A percentile compares a stretch with the other conserved stretches of the same genome.
Evolutionary conservation across 2,329 filamentous ascomycete genomes (phyloP).

Genomic region (Cytospora piceicola): DNA sequence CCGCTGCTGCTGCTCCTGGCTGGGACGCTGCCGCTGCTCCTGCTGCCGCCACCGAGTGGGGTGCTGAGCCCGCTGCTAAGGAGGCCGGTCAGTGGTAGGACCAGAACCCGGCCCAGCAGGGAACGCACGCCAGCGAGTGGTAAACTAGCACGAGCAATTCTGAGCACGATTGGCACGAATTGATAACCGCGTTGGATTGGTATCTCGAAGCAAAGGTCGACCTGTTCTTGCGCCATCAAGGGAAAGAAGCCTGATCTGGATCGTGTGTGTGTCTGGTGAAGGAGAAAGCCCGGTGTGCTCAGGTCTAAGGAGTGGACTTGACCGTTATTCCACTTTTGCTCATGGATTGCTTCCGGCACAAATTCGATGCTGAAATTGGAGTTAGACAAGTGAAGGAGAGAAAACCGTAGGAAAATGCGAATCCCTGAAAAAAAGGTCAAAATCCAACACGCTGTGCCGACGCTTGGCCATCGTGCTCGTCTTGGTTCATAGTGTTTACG

Average conservation of each 20-base stretch:
- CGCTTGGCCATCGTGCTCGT: background rate
- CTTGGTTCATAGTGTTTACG: background rate
- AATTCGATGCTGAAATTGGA: constrained; percentile 2
- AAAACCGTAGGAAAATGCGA: constrained; percentile 21
- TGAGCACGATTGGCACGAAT: constrained; percentile 34
- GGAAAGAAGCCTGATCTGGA: constrained; percentile 91
- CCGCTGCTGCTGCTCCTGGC: constrained; percentile 58
- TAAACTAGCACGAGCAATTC: constrained; percentile 30
- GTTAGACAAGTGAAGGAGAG: constrained; percentile 23
- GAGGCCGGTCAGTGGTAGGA: constrained; percentile 50
- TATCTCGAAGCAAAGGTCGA: constrained; percentile 49
- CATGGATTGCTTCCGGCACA: constrained; percentile 13
- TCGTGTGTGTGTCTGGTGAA: constrained; percentile 46
- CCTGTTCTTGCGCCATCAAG: constrained; percentile 86
- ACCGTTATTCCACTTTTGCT: constrained; percentile 72
- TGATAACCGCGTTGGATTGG: constrained; percentile 33
- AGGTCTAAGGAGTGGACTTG: constrained; percentile 77
- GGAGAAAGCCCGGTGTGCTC: constrained; percentile 99
- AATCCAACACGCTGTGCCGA: background rate
- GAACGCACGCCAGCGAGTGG: constrained; percentile 18
- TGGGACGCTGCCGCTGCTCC: constrained; percentile 52
- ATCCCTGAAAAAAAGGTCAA: constrained; percentile 18
- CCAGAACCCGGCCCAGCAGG: constrained; percentile 4
- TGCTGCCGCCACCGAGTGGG: constrained; percentile 54
- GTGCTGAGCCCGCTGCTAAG: constrained; percentile 50